These are phyloP conservation scores for Kazachstania psychrophila DNA, from an alignment of 805 yeast genomes.

Conservation along the genomic window DNA sequence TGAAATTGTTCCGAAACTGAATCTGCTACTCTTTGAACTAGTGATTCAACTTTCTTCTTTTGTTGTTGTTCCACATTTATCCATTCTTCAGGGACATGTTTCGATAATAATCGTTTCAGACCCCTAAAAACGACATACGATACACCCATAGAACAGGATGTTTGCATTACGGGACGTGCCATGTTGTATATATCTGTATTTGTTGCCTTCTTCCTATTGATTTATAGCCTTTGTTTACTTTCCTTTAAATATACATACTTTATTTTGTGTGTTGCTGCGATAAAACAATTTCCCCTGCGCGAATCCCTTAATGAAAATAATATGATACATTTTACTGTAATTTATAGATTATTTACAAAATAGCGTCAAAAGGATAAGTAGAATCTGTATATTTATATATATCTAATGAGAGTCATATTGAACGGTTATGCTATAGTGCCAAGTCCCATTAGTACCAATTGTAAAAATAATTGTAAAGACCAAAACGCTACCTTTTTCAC, in stretches of 20 bases:
- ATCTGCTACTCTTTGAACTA: neutral
- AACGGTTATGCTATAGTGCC: slow-evolving; percentile 61
- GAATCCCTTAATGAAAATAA: no score
- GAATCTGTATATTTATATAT: no score
- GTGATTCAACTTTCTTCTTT: neutral
- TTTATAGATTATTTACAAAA: no score
- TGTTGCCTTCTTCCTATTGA: no score
- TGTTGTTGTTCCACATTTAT: slow-evolving; percentile 1
- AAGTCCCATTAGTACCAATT: slow-evolving; percentile 70
- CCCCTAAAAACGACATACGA: slow-evolving; percentile 13
- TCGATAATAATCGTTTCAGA: slow-evolving; percentile 6
- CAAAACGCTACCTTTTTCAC: slow-evolving; percentile 84
- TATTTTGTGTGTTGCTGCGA: no score
- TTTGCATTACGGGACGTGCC: slow-evolving; percentile 12
- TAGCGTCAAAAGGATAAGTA: no score
- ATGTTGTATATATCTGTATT: no score
- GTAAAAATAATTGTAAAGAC: slow-evolving; percentile 79
- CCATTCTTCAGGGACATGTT: slow-evolving; percentile 12
- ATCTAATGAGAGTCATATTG: slow-evolving; percentile 14
- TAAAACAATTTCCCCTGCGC: no score
- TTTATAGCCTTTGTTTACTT: no score
- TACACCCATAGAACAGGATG: slow-evolving; percentile 11
- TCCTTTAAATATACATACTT: no score
- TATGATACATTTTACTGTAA: no score
- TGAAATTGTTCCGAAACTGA: neutral